phyloP scores from a whole-genome alignment of 108 stramenopile species.

The Cyclotella sp. region DNA sequence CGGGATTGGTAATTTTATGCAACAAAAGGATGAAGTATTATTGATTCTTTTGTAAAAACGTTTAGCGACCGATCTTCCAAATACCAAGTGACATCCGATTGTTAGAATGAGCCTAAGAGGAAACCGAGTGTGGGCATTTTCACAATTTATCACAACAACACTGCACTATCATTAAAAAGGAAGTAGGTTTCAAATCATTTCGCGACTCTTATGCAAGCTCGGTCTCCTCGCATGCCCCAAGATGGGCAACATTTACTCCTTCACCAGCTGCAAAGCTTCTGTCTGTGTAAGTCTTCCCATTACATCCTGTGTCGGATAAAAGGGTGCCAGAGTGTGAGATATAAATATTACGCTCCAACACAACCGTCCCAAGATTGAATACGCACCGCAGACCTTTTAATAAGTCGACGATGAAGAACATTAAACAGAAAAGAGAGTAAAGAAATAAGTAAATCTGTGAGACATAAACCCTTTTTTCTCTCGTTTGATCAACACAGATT shows the following conservation, averaged over 20 bases:
- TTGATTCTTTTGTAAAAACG: too few species aligned
- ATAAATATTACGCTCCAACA: too few species aligned
- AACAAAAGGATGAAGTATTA: too few species aligned
- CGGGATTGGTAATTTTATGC: too few species aligned
- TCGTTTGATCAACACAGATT: neutral
- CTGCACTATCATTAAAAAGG: neutral
- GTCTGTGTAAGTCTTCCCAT: conserved; percentile 5
- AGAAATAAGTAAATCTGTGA: neutral
- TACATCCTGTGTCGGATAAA: neutral
- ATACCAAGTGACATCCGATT: too few species aligned
- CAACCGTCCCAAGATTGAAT: too few species aligned
- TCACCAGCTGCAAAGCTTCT: conserved; percentile 6
- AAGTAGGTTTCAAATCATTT: neutral
- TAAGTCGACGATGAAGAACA: neutral
- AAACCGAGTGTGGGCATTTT: too few species aligned
- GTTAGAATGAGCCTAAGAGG: too few species aligned
- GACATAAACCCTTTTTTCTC: neutral
- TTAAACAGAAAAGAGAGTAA: neutral
- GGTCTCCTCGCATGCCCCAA: neutral
- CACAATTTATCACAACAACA: too few species aligned
- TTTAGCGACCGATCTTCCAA: too few species aligned
- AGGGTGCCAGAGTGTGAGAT: neutral
- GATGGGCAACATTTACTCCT: neutral
- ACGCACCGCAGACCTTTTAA: conserved; percentile 3
- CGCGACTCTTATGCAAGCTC: neutral